Conservation (phyloP, 306 rosid genomes). For the Vachellia pachyceras region DNA sequence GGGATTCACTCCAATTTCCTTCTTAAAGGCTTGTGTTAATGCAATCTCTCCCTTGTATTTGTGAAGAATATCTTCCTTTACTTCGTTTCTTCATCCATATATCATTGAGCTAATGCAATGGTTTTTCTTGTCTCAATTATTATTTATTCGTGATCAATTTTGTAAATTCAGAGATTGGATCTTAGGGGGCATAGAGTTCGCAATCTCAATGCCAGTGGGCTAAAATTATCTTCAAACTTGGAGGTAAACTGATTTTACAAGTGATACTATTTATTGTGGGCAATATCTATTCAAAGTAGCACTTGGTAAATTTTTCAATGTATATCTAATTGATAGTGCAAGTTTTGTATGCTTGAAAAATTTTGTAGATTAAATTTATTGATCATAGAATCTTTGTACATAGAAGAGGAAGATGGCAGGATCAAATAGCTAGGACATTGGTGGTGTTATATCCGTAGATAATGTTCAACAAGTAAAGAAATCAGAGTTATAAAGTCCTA, state of each 20-base stretch:
- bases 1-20: not conserved
- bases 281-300: constrained; percentile 1
- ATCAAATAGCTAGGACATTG: not conserved
- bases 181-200: constrained; percentile 97
- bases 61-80: constrained; percentile 10
- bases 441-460: not conserved
- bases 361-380: not conserved
- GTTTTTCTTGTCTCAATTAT: not conserved
- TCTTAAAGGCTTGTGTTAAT: constrained; percentile 2
- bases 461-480: not conserved
- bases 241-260: constrained; percentile 67
- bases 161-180: constrained; percentile 79
- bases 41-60: constrained; percentile 27
- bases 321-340: not conserved
- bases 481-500: not conserved
- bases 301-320: not conserved
- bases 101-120: constrained; percentile 29
- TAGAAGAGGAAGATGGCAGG: not conserved
- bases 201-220: constrained; percentile 86
- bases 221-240: constrained; percentile 89
- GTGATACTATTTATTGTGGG: constrained; percentile 20
- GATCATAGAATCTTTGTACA: not conserved
- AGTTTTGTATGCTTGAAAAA: not conserved
- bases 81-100: constrained; percentile 12
- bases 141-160: constrained; percentile 39